phyloP scores from a whole-genome alignment of 768 basidiomycete species.

The Boletus patriciae region DNA sequence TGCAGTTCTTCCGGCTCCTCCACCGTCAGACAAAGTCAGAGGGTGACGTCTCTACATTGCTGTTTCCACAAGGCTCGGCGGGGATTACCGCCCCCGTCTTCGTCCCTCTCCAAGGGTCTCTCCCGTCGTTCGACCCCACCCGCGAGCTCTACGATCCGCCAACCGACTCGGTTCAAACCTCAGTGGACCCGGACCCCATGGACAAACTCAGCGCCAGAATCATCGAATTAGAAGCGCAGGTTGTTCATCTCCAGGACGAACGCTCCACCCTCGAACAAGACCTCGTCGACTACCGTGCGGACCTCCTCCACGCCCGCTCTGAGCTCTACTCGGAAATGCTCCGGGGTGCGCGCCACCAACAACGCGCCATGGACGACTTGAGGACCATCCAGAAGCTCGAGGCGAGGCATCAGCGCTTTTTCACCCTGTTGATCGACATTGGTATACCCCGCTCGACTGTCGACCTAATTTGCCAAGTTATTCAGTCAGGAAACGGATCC shows the following conservation, averaged over 20 bases:
- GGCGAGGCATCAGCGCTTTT: conserved; percentile 25
- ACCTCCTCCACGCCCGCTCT: conserved; percentile 30
- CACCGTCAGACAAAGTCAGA: conserved; percentile 52
- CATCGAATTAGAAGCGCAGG: conserved; percentile 13
- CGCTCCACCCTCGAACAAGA: conserved; percentile 26
- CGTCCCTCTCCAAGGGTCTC: conserved; percentile 19
- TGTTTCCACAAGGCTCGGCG: not conserved
- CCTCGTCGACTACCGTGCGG: conserved; percentile 27
- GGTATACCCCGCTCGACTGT: conserved; percentile 27
- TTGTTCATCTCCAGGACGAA: conserved; percentile 15
- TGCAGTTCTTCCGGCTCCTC: conserved; percentile 50
- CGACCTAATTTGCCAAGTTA: conserved; percentile 21
- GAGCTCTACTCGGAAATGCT: conserved; percentile 33
- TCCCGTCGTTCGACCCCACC: conserved; percentile 27
- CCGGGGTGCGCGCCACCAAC: conserved; percentile 27
- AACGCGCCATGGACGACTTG: conserved; percentile 23
- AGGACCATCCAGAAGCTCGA: conserved; percentile 30
- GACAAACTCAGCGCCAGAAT: conserved; percentile 8
- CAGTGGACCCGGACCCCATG: not conserved
- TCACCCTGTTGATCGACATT: conserved; percentile 25
- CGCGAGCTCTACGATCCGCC: conserved; percentile 21
- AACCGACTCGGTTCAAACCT: not conserved
- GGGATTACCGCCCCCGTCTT: conserved; percentile 22
- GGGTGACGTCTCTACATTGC: conserved; percentile 34
- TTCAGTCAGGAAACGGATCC: conserved; percentile 31